Evolutionary conservation across 106 monocot genomes (phyloP), one percentile per base, ranked within the genome.

Genomic region (Gastrodia elata): DNA sequence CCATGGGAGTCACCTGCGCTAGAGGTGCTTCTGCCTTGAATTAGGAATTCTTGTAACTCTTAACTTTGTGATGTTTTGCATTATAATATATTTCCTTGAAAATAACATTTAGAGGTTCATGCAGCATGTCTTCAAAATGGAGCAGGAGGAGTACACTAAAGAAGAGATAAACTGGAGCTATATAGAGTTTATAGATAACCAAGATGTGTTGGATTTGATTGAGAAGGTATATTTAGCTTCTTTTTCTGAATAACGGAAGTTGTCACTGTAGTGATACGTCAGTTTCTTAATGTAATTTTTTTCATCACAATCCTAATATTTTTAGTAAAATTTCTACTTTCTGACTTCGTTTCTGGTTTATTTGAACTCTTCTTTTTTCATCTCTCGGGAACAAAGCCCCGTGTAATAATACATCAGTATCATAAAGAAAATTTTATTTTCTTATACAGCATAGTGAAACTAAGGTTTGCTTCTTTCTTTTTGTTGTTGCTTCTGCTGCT

Each of bases 41-140:
- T 52, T 22, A n/a, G 52, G 52, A 18, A 52, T 52, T 22, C 22
- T 52, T 52, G 52, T 52, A n/a, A 30, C n/a, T 6, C 61, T 61
- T 61, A 16, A 36, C 37, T 67, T 67, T 67, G 13, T 61, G 61
- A 61, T 39, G 15, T 69, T 40, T 69, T 39, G 25, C 40, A 69
- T 69, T 39, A 38, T 8, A 35, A 8, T 69, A 25, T 16, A 18
- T 67, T 67, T 34, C 34, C n/a, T n/a, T 67, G 67, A 67, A 36
- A 67, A 18, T 36, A 67, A 67, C 36, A 36, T 9, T 30, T 52
- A 26, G 8, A 41, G 10, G n/a, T 39, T 74, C 41, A 76, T 30
- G 13, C 82, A 86, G 86, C 86, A 87, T 74, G 87, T 87, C 49
- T 87, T 87, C 74, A 87, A 87, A 78, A 87, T 87, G 87, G 87